phyloP scores from a whole-genome alignment of 2,329 filamentous ascomycete species.

The Teratosphaeria zuluensis region DNA sequence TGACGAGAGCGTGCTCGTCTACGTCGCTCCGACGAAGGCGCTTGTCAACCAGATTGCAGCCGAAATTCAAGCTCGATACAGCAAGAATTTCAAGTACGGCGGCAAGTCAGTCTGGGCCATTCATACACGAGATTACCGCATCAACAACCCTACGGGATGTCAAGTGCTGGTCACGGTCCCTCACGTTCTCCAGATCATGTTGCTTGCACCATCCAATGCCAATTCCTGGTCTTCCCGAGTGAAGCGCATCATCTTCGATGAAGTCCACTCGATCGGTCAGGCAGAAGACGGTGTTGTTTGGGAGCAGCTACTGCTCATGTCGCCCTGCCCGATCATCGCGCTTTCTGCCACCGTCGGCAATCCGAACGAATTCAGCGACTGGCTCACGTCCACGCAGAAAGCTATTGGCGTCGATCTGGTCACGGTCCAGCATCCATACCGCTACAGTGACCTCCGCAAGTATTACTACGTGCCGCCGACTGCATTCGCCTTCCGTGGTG shows the following conservation, averaged over 20 bases:
- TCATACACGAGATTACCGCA: conserved; percentile 63
- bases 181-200: conserved; percentile 70
- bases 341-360: conserved; percentile 74
- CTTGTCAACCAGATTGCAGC: conserved; percentile 77
- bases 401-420: conserved; percentile 53
- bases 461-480: conserved; percentile 52
- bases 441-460: conserved; percentile 72
- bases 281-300: conserved; percentile 66
- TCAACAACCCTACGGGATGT: conserved; percentile 63
- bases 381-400: conserved; percentile 56
- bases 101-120: conserved; percentile 69
- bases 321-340: conserved; percentile 68
- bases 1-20: conserved; percentile 63
- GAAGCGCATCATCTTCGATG: conserved; percentile 71
- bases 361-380: conserved; percentile 54
- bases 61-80: conserved; percentile 65
- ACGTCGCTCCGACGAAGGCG: conserved; percentile 73
- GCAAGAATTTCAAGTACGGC: conserved; percentile 51
- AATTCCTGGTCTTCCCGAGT: conserved; percentile 57
- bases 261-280: conserved; percentile 72
- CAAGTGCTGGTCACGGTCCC: conserved; percentile 71
- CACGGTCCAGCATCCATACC: conserved; percentile 57
- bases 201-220: conserved; percentile 56
- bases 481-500: conserved; percentile 42
- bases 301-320: conserved; percentile 66